A percentile compares a stretch with the other conserved stretches of the same genome.
phyloP scores from a whole-genome alignment of 2,329 filamentous ascomycete genomes.

The Calycina herbarum region DNA sequence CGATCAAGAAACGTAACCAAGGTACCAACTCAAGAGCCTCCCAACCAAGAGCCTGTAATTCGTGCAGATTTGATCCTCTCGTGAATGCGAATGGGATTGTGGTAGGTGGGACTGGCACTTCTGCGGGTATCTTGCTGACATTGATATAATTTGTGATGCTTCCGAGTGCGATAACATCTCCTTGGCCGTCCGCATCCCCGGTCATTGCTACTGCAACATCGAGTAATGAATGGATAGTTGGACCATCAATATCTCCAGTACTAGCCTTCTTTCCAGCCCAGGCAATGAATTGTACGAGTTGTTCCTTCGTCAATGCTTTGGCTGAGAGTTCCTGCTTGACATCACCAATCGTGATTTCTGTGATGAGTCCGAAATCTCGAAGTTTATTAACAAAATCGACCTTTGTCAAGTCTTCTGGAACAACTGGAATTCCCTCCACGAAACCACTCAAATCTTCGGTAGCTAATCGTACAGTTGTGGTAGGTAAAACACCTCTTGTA shows the following conservation, averaged over 20 bases:
- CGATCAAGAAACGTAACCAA: slow-evolving; percentile 82
- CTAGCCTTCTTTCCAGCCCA: slow-evolving; percentile 78
- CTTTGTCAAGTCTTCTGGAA: slow-evolving; percentile 74
- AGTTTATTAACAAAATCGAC: slow-evolving; percentile 78
- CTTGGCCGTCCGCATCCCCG: slow-evolving; percentile 57
- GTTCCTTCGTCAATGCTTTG: slow-evolving; percentile 75
- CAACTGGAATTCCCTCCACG: slow-evolving; percentile 82
- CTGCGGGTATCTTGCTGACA: slow-evolving; percentile 76
- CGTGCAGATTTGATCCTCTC: slow-evolving; percentile 61
- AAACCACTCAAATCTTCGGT: slow-evolving; percentile 68
- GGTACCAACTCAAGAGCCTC: slow-evolving; percentile 77
- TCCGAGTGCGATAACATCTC: slow-evolving; percentile 74
- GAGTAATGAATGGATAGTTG: slow-evolving; percentile 68
- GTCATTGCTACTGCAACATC: slow-evolving; percentile 77
- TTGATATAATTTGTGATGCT: slow-evolving; percentile 75
- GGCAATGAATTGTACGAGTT: slow-evolving; percentile 78
- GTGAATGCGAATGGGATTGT: slow-evolving; percentile 88
- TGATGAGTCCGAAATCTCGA: slow-evolving; percentile 82
- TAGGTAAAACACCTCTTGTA: slow-evolving; percentile 82
- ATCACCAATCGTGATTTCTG: slow-evolving; percentile 81
- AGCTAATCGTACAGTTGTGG: slow-evolving; percentile 76
- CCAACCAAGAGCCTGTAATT: slow-evolving; percentile 84
- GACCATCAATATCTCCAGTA: slow-evolving; percentile 69
- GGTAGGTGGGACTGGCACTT: slow-evolving; percentile 74
- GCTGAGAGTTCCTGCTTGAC: slow-evolving; percentile 80